Conservation (phyloP, 2,329 filamentous ascomycete genomes). For the Mollisiaceae sp. region DNA sequence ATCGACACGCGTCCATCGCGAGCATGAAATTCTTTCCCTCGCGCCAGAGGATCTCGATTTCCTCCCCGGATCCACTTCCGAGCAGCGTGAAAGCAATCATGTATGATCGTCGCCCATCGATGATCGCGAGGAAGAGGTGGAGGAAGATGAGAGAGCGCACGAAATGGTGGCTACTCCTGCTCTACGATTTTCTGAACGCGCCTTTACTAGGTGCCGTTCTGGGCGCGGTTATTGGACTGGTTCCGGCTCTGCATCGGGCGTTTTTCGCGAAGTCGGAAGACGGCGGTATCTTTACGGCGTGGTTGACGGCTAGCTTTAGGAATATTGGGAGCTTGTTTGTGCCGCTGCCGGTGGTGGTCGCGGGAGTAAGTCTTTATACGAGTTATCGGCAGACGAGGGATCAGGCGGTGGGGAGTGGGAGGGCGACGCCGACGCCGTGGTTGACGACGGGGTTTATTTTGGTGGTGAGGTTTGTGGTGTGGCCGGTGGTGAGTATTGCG, state of each 20-base stretch:
- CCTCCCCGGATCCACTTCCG: background rate
- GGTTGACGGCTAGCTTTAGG: slow-evolving; percentile 65
- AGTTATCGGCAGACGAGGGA: slow-evolving; percentile 52
- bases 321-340: slow-evolving; percentile 70
- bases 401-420: slow-evolving; percentile 43
- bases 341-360: slow-evolving; percentile 67
- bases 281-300: slow-evolving; percentile 69
- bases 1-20: slow-evolving; percentile 28
- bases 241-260: slow-evolving; percentile 60
- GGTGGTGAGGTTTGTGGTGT: slow-evolving; percentile 63
- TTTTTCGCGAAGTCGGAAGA: slow-evolving; percentile 64
- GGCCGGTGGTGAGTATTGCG: slow-evolving; percentile 61
- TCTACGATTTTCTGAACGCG: slow-evolving; percentile 61
- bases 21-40: slow-evolving; percentile 43
- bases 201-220: slow-evolving; percentile 64
- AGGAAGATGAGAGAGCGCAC: slow-evolving; percentile 36
- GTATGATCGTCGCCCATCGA: slow-evolving; percentile 37
- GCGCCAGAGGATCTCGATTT: slow-evolving; percentile 8
- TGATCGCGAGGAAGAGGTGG: slow-evolving; percentile 39
- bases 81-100: slow-evolving; percentile 5
- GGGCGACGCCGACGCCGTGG: slow-evolving; percentile 50
- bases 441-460: slow-evolving; percentile 54
- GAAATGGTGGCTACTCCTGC: slow-evolving; percentile 45
- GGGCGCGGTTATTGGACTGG: slow-evolving; percentile 64
- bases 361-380: slow-evolving; percentile 67